Conservation (phyloP, 2,329 filamentous ascomycete genomes). For the Teratosphaeria gauchensis region DNA sequence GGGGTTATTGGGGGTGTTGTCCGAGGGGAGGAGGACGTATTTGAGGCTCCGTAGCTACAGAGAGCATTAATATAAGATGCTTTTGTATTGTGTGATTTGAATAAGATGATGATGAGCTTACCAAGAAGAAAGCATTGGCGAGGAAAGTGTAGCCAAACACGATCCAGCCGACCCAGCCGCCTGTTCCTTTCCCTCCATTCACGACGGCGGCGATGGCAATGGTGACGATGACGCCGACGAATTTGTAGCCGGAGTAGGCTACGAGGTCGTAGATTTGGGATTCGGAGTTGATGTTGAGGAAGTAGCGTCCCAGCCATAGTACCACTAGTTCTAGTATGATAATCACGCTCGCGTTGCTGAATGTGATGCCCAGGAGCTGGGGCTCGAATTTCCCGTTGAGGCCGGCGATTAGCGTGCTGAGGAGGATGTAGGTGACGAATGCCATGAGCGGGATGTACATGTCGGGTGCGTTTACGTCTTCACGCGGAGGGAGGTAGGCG, state of each 20-base stretch:
- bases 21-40: constrained; percentile 89
- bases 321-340: constrained; percentile 82
- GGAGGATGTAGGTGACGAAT: constrained; percentile 89
- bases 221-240: constrained; percentile 90
- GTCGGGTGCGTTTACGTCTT: constrained; percentile 88
- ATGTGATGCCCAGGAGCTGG: constrained; percentile 82
- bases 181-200: constrained; percentile 70
- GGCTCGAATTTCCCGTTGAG: constrained; percentile 87
- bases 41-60: constrained; percentile 82
- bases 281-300: constrained; percentile 86
- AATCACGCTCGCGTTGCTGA: constrained; percentile 71
- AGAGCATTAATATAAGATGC: background rate
- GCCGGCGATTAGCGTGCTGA: constrained; percentile 83
- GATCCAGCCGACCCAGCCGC: constrained; percentile 79
- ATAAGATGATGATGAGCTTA: constrained; percentile 37
- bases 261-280: constrained; percentile 88
- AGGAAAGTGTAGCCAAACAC: constrained; percentile 87
- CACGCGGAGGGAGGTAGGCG: constrained; percentile 80
- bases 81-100: background rate
- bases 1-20: constrained; percentile 52
- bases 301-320: constrained; percentile 84
- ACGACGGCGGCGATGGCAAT: constrained; percentile 68
- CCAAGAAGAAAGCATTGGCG: constrained; percentile 91
- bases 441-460: constrained; percentile 99
- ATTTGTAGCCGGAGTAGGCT: constrained; percentile 97